phyloP scores from a whole-genome alignment of 768 basidiomycete genomes.

The Infundibulicybe gibba region DNA sequence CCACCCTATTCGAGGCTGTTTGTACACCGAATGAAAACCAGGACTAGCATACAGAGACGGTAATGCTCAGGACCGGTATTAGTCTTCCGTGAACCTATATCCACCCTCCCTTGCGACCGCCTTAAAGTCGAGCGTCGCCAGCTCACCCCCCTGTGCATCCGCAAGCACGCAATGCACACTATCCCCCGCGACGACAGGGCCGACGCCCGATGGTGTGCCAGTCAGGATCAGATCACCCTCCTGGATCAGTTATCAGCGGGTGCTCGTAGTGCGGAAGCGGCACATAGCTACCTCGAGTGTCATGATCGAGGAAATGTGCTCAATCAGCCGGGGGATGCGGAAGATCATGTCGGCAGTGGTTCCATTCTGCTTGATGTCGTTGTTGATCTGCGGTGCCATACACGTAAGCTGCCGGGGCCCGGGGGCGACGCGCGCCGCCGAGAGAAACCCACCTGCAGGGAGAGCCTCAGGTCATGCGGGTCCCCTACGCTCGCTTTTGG shows the following conservation, averaged over 20 bases:
- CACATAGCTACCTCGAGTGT: slow-evolving; percentile 70
- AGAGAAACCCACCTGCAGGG: slow-evolving; percentile 55
- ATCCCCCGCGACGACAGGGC: slow-evolving; percentile 74
- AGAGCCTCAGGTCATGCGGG: slow-evolving; percentile 72
- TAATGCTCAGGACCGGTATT: no score
- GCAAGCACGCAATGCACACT: slow-evolving; percentile 69
- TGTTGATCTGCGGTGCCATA: slow-evolving; percentile 95
- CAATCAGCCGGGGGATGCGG: slow-evolving; percentile 80
- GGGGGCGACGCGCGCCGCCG: no score
- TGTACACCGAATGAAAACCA: no score
- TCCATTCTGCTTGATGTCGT: slow-evolving; percentile 77
- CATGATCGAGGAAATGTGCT: slow-evolving; percentile 95
- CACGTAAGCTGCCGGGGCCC: no score
- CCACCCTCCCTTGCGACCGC: slow-evolving; percentile 69
- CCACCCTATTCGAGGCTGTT: background rate
- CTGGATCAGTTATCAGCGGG: slow-evolving; percentile 29
- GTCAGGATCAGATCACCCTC: slow-evolving; percentile 92
- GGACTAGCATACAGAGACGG: no score
- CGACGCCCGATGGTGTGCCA: slow-evolving; percentile 91
- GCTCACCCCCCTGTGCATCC: slow-evolving; percentile 47
- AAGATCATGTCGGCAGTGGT: slow-evolving; percentile 91
- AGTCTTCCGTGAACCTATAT: slow-evolving; percentile 28
- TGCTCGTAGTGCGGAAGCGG: background rate
- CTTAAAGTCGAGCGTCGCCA: slow-evolving; percentile 63
- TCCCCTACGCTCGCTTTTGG: slow-evolving; percentile 67